Conservation (phyloP, 2,329 filamentous ascomycete genomes). For the Trichoderma simmonsii region DNA sequence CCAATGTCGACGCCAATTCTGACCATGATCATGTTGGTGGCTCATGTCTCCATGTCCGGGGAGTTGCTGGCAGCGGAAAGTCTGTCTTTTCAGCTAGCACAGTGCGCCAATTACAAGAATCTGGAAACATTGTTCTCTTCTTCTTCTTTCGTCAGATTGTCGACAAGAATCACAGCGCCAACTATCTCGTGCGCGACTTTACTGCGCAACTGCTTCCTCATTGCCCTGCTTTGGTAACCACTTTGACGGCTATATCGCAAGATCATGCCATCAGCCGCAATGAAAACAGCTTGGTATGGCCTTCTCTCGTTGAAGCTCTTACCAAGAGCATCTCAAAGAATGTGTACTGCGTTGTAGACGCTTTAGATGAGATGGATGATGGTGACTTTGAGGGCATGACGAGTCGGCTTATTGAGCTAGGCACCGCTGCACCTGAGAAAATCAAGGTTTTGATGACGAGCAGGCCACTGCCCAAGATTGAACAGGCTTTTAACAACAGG, state of each 20-base stretch:
- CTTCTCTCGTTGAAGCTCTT: background rate
- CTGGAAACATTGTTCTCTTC: background rate
- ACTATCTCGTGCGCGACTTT: background rate
- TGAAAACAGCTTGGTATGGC: background rate
- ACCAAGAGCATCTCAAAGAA: background rate
- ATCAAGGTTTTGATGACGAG: background rate
- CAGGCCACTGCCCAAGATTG: background rate
- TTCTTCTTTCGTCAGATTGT: constrained; percentile 2
- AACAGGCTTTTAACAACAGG: background rate
- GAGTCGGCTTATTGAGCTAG: background rate
- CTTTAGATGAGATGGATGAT: constrained; percentile 3
- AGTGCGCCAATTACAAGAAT: background rate
- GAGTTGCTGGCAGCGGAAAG: background rate
- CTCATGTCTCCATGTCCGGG: background rate
- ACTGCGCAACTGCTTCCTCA: background rate
- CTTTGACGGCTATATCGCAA: background rate
- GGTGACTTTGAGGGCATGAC: background rate
- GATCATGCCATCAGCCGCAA: background rate
- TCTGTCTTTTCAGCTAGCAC: background rate
- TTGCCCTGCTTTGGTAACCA: background rate
- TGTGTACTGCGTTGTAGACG: background rate
- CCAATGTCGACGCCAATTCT: background rate
- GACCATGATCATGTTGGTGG: background rate
- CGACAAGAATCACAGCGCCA: background rate
- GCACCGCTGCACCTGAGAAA: background rate